phyloP scores from a whole-genome alignment of 768 basidiomycete genomes.

The Mycena rebaudengoi region DNA sequence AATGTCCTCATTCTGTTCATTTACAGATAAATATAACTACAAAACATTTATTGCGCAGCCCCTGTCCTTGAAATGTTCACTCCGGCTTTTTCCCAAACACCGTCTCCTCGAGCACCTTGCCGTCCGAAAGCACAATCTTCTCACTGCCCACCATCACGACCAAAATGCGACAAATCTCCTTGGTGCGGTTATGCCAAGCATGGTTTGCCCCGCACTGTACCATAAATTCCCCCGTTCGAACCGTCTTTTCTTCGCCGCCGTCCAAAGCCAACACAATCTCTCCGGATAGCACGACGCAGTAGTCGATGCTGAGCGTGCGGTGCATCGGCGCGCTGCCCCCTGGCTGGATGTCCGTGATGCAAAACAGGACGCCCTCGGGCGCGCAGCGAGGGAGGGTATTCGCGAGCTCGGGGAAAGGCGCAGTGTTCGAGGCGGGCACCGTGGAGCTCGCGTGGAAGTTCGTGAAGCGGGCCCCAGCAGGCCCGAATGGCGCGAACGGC shows the following conservation, averaged over 20 bases:
- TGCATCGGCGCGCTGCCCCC: background rate
- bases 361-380: slow-evolving; percentile 5
- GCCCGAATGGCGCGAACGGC: slow-evolving; percentile 12
- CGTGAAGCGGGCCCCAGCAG: slow-evolving; percentile 1
- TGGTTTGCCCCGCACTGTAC: background rate
- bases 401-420: slow-evolving; percentile 1
- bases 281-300: background rate
- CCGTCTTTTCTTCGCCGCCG: slow-evolving; percentile 4
- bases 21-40: too few species aligned
- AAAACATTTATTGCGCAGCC: too few species aligned
- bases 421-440: slow-evolving; percentile 11
- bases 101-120: background rate
- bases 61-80: too few species aligned
- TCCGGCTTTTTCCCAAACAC: background rate
- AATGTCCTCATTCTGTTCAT: too few species aligned
- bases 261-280: slow-evolving; percentile 2
- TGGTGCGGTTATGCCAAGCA: background rate
- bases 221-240: background rate
- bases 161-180: background rate
- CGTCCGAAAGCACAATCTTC: background rate
- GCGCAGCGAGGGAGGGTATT: slow-evolving; percentile 4
- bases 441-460: background rate
- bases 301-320: background rate
- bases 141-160: background rate
- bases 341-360: slow-evolving; percentile 3